Percentiles rank a stretch among this genome's conserved stretches.
Conservation (phyloP, 139 green algal genomes). For the Asterochloris erici region DNA sequence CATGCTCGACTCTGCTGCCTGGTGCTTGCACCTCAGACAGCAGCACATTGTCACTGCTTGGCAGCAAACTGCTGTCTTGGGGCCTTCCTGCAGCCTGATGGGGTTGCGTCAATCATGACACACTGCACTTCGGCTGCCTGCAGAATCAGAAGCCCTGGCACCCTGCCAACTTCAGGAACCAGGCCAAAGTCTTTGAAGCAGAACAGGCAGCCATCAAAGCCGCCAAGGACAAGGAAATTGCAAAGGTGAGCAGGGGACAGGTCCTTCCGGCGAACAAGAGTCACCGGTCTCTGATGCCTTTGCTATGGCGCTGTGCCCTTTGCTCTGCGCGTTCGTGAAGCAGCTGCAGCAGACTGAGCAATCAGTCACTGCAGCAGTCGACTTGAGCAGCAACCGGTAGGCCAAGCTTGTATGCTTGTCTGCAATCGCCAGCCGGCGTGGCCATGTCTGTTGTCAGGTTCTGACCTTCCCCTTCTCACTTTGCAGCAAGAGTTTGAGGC, state of each 20-base stretch:
- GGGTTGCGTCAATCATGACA: too few species aligned
- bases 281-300: too few species aligned
- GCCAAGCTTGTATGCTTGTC: background rate
- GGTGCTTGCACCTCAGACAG: too few species aligned
- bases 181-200: slow-evolving; percentile 63
- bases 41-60: background rate
- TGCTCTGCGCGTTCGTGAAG: background rate
- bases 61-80: background rate
- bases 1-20: too few species aligned
- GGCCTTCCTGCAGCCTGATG: too few species aligned
- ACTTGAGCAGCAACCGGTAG: background rate
- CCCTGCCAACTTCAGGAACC: slow-evolving; percentile 79
- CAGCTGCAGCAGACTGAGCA: background rate
- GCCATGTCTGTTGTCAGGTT: background rate
- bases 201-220: slow-evolving; percentile 55
- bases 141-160: slow-evolving; percentile 75
- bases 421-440: background rate
- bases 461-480: background rate
- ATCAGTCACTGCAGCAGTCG: background rate
- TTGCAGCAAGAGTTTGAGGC: slow-evolving; percentile 25
- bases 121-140: too few species aligned
- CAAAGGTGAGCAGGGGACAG: slow-evolving; percentile 31
- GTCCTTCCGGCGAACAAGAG: background rate
- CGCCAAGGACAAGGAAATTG: slow-evolving; percentile 51
- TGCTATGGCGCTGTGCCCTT: background rate